Evolutionary conservation across 352 stramenopile genomes (phyloP), one percentile per base, ranked within the genome.

Genomic region (Phytopythium montanum): DNA sequence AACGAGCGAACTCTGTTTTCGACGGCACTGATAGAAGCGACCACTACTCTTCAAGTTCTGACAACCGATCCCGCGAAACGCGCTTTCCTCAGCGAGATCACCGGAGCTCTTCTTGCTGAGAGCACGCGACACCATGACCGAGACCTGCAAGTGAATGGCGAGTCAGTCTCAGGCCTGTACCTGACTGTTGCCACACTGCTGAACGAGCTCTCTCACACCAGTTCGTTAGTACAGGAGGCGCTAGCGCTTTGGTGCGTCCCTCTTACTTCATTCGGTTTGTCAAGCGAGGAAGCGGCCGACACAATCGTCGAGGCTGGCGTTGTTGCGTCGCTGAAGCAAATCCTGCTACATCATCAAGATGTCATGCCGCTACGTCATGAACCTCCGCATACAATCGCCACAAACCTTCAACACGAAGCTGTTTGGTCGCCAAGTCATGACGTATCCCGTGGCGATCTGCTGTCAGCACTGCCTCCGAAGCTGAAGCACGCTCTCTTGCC

Each of bases 201-300:
- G 25, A 53, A 1, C 28, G 26, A 13, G 52, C 41, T 50, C 16
- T 36, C 54, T 8, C 62, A 65, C 2, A 81, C 65, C 1, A 52
- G 69, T 9, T 54, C 69, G 6, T 44, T 88, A 49, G 83, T 83
- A 56, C 68, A 74, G 44, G 76, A 72, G 33, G 70, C 76, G 0
- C 62, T 88, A 18, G 26, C 81, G n/a, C 48, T 59, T 1, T 88
- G 79, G 79, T 56, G 61, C 38, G 54, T 76, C 10, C 65, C 68
- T 38, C 42, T 73, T 28, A 51, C 52, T 25, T 19, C 31, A 3
- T 45, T 50, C 16, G 60, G 64, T 31, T 19, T 46, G 34, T 54
- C 41, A n/a, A 36, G n/a, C 48, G 1, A 42, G 0, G 59, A 50
- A 18, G 34, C 54, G 1, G 59, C 65, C 16, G 59, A 21, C 28